These are phyloP conservation scores for Pleurotus salmoneostramineus DNA, from an alignment of 768 basidiomycete species.

Conservation along the genomic window DNA sequence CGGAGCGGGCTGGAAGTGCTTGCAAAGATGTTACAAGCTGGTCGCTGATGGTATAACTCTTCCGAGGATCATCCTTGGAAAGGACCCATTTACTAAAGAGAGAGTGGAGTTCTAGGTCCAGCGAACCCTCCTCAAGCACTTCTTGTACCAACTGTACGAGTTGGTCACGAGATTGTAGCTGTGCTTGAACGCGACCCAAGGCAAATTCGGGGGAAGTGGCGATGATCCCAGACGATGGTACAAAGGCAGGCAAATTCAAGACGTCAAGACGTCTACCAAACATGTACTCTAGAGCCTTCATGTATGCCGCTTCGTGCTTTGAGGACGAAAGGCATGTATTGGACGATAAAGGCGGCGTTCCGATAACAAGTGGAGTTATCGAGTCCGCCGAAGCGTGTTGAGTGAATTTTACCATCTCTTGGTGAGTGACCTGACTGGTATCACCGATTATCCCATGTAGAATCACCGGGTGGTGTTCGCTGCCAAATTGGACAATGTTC, in stretches of 20 bases:
- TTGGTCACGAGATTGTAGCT: slow-evolving; percentile 67
- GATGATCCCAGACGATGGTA: slow-evolving; percentile 61
- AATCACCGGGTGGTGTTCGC: slow-evolving; percentile 48
- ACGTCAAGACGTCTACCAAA: slow-evolving; percentile 80
- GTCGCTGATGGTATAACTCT: slow-evolving; percentile 56
- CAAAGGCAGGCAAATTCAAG: slow-evolving; percentile 76
- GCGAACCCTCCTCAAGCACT: slow-evolving; percentile 43
- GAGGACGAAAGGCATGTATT: slow-evolving; percentile 62
- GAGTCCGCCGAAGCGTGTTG: slow-evolving; percentile 29
- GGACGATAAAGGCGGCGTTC: slow-evolving; percentile 24
- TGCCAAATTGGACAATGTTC: slow-evolving; percentile 59
- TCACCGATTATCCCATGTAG: slow-evolving; percentile 64
- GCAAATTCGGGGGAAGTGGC: slow-evolving; percentile 96
- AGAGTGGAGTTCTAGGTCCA: slow-evolving; percentile 58
- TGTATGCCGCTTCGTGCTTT: slow-evolving; percentile 88
- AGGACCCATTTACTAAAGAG: slow-evolving; percentile 79
- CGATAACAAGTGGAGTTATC: slow-evolving; percentile 39
- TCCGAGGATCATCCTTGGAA: slow-evolving; percentile 65
- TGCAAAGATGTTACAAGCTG: slow-evolving; percentile 52
- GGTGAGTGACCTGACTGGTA: slow-evolving; percentile 27
- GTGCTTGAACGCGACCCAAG: slow-evolving; percentile 83
- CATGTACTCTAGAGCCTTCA: slow-evolving; percentile 77
- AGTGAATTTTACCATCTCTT: slow-evolving; percentile 50
- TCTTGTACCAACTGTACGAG: slow-evolving; percentile 64
- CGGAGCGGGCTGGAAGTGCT: slow-evolving; percentile 32